Conservation (phyloP, 257 asterid genomes). For the Solanum dulcamara region DNA sequence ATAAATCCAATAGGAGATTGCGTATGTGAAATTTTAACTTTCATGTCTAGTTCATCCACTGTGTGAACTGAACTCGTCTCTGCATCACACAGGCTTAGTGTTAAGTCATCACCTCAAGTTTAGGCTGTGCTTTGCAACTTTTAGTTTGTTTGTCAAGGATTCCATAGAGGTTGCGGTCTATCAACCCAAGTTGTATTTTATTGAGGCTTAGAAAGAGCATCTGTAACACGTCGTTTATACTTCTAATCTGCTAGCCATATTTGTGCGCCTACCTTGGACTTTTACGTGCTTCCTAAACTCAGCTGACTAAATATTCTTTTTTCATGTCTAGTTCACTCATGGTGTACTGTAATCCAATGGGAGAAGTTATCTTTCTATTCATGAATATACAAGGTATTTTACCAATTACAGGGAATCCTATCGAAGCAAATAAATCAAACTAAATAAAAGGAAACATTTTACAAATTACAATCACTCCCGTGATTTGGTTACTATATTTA, state of each 20-base stretch:
- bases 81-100: neutral
- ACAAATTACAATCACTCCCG: neutral
- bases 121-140: neutral
- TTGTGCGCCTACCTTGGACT: neutral
- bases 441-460: neutral
- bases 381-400: neutral
- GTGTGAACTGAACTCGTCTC: neutral
- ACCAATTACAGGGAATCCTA: neutral
- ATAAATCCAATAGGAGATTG: neutral
- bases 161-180: neutral
- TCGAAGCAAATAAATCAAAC: neutral
- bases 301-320: neutral
- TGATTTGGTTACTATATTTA: neutral
- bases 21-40: neutral
- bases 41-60: neutral
- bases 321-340: neutral
- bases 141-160: neutral
- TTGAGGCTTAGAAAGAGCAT: neutral
- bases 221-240: neutral
- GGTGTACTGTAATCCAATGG: neutral
- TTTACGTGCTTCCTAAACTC: neutral
- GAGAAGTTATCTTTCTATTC: neutral
- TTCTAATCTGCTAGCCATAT: neutral
- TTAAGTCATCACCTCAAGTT: neutral
- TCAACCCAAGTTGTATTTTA: neutral